Conservation (phyloP, 1,284 basidiomycete species). For the Cyathus pygmaeus region DNA sequence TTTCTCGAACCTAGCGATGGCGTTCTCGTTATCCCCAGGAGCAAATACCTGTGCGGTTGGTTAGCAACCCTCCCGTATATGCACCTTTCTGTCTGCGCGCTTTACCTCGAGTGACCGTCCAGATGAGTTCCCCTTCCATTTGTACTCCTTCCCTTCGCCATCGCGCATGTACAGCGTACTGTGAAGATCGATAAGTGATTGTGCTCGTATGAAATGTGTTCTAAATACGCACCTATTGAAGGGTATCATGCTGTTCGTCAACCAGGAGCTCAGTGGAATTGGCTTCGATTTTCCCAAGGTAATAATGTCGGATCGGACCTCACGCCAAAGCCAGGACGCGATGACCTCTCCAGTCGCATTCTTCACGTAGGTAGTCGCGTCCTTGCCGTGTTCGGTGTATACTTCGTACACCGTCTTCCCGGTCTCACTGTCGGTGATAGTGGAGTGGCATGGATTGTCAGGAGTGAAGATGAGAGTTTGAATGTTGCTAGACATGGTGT, state of each 20-base stretch:
- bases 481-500: slow-evolving; percentile 13
- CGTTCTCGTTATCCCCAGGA: slow-evolving; percentile 42
- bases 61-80: not conserved
- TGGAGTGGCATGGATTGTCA: slow-evolving; percentile 57
- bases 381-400: slow-evolving; percentile 41
- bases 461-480: slow-evolving; percentile 46
- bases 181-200: not conserved
- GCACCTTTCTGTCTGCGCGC: not conserved
- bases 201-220: not conserved
- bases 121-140: slow-evolving; percentile 52
- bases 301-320: slow-evolving; percentile 42
- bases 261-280: slow-evolving; percentile 47
- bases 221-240: slow-evolving; percentile 48
- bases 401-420: slow-evolving; percentile 50
- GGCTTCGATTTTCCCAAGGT: slow-evolving; percentile 34
- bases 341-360: slow-evolving; percentile 37
- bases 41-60: slow-evolving; percentile 45
- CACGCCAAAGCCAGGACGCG: slow-evolving; percentile 48
- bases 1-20: slow-evolving; percentile 49
- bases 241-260: slow-evolving; percentile 54
- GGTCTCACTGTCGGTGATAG: slow-evolving; percentile 44
- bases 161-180: slow-evolving; percentile 50
- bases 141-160: slow-evolving; percentile 43
- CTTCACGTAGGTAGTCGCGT: slow-evolving; percentile 45
- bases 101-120: slow-evolving; percentile 48